A percentile compares a stretch with the other conserved stretches of the same genome.
These are phyloP conservation scores for Plectosphaerella sp. DNA, from an alignment of 2,329 filamentous ascomycete genomes.

Conservation along the genomic window DNA sequence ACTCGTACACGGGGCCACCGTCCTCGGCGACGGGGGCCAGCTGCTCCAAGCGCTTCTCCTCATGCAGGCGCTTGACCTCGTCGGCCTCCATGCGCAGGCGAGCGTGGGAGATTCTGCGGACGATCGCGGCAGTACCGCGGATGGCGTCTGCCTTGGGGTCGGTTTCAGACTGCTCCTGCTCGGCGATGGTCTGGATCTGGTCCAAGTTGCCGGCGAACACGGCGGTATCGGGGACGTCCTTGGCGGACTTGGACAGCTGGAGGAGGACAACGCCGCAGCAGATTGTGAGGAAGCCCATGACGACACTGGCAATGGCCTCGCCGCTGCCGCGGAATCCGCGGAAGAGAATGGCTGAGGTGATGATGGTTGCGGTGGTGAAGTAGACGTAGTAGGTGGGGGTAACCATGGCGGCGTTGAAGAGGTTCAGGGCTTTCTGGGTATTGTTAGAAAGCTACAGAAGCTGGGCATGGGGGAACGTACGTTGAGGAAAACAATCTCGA, in stretches of 20 bases:
- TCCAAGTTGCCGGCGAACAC: constrained; percentile 91
- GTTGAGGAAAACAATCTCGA: constrained; percentile 93
- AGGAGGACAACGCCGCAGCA: constrained; percentile 88
- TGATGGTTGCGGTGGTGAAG: constrained; percentile 93
- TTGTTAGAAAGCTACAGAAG: constrained; percentile 21
- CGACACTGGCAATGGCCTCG: constrained; percentile 77
- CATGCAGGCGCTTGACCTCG: constrained; percentile 72
- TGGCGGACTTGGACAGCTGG: constrained; percentile 96
- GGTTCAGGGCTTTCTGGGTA: constrained; percentile 90
- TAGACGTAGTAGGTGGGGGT: constrained; percentile 99
- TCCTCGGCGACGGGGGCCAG: constrained; percentile 76
- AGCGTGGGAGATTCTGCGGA: constrained; percentile 73
- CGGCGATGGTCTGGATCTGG: constrained; percentile 90
- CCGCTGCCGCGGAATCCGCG: constrained; percentile 87
- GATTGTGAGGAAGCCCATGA: constrained; percentile 91
- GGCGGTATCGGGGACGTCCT: constrained; percentile 90
- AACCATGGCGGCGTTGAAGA: constrained; percentile 95
- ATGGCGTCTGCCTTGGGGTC: constrained; percentile 97
- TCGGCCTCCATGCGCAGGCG: constrained; percentile 75
- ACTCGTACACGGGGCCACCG: constrained; percentile 68
- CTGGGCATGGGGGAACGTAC: constrained; percentile 51
- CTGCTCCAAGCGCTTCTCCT: constrained; percentile 68
- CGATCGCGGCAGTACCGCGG: constrained; percentile 81
- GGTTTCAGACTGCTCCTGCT: constrained; percentile 92
- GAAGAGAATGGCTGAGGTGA: constrained; percentile 90